Base-by-base conservation (phyloP, 2,329 filamentous ascomycete genomes). In the Capronia epimyces region DNA sequence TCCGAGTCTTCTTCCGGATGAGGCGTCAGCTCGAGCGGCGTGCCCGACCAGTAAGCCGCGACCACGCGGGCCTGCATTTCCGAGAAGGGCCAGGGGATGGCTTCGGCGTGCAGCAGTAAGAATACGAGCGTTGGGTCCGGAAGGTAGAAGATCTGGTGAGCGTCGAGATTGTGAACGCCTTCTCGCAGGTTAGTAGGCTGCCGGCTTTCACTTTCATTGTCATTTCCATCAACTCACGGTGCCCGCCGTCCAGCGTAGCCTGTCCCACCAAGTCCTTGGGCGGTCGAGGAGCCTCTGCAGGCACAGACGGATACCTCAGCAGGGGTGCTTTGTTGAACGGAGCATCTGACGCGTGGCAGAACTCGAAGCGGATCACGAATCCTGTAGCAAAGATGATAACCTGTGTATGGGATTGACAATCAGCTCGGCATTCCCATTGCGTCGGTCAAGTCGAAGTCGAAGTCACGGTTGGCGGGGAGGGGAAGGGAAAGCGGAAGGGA, bases 331-430 rank as follows among this genome's bases (percentile, higher is more conserved):
- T 43, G 18, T 49, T 16, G 20, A 49, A 49, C 32, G 46, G 46
- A 3, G 46, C 3, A 37, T 49, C 46, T 16, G 46, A 34, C n/a
- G 24, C 27, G 10, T 13, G 37, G 27, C 46, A 49, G 39, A 49
- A 49, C 3, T 49, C 46, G 32, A 49, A 49, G 39, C 46, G 46
- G 46, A 43, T 34, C 39, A 49, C n/a, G 27, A 43, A 49, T 34
- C 46, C 46, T 3, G 46, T 49, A 24, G 46, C 46, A 25, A 49
- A 49, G n/a, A 49, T 36, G 39, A 49, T 49, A 9, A 37, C 46
- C 46, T 49, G 24, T 34, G 29, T 8, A 10, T 29, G 13, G 27
- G 27, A 5, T 15, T 10, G 25, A 10, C 6, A 10, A 10, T 49
- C 46, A 49, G 37, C 37, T 46, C 27, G n/a, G n/a, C n/a, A n/a